Evolutionary conservation across 1,284 basidiomycete species (phyloP).

Genomic region (Microbotryomycetes sp.): DNA sequence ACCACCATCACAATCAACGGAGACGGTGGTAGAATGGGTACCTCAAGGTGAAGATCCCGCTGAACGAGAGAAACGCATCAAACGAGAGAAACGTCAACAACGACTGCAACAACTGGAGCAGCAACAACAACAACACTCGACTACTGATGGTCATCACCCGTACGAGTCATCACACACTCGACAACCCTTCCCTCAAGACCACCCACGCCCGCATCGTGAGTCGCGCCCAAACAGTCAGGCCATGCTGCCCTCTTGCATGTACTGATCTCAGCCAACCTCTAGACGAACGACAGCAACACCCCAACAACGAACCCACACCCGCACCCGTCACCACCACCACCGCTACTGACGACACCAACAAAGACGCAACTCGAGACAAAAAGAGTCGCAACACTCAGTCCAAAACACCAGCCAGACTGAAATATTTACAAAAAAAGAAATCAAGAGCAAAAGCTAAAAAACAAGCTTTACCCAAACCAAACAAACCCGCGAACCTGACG

Average conservation of each 20-base stretch:
- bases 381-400: slow-evolving; percentile 28
- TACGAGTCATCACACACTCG: background rate
- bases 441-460: slow-evolving; percentile 54
- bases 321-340: too few species aligned
- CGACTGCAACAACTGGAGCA: slow-evolving; percentile 4
- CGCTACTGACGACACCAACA: background rate
- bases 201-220: too few species aligned
- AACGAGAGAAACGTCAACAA: slow-evolving; percentile 25
- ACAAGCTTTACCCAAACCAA: slow-evolving; percentile 44
- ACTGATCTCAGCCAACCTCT: too few species aligned
- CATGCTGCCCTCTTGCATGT: too few species aligned
- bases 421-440: slow-evolving; percentile 62
- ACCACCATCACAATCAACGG: background rate
- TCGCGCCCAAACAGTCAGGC: too few species aligned
- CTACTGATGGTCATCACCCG: too few species aligned
- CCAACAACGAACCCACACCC: too few species aligned
- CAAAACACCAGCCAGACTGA: slow-evolving; percentile 56
- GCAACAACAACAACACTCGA: too few species aligned
- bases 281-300: too few species aligned
- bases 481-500: slow-evolving; percentile 25
- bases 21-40: slow-evolving; percentile 12
- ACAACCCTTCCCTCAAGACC: background rate
- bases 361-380: slow-evolving; percentile 3
- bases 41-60: slow-evolving; percentile 21
- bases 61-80: slow-evolving; percentile 28